Evolutionary conservation across 176 grass and related monocot species (phyloP).

Genomic region (Guadua angustifolia): DNA sequence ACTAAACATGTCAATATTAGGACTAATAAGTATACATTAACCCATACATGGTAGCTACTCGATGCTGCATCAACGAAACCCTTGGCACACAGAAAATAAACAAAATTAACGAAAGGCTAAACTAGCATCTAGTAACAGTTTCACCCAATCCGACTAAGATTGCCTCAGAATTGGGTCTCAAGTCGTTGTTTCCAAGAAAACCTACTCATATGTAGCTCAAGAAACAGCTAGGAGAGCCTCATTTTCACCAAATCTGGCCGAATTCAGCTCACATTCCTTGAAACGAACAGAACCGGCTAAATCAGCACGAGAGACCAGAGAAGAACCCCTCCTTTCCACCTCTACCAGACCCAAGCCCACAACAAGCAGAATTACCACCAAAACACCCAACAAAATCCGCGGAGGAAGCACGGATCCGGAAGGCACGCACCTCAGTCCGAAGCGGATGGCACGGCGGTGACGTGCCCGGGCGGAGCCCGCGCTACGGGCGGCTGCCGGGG

Average conservation of each 20-base stretch:
- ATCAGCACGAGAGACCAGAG: background rate
- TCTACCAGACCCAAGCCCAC: background rate
- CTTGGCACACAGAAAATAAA: background rate
- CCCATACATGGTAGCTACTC: background rate
- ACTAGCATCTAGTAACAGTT: background rate
- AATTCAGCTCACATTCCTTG: background rate
- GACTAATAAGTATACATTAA: background rate
- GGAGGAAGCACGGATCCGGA: slow-evolving; percentile 26
- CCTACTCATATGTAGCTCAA: background rate
- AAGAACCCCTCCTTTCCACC: background rate
- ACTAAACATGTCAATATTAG: background rate
- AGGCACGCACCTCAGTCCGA: slow-evolving; percentile 14
- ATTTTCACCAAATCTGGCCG: background rate
- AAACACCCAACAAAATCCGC: background rate
- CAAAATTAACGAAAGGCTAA: background rate
- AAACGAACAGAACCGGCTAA: background rate
- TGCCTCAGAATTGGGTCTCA: background rate
- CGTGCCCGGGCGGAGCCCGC: background rate
- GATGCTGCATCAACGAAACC: background rate
- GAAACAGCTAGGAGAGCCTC: background rate
- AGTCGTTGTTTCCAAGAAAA: background rate
- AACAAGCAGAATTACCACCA: background rate
- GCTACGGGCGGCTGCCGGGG: background rate
- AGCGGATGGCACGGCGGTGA: slow-evolving; percentile 1
- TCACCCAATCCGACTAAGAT: background rate